A percentile compares a stretch with the other conserved stretches of the same genome.
These are phyloP conservation scores for Asterochloris erici DNA, from an alignment of 139 green algal species.

Conservation along the genomic window DNA sequence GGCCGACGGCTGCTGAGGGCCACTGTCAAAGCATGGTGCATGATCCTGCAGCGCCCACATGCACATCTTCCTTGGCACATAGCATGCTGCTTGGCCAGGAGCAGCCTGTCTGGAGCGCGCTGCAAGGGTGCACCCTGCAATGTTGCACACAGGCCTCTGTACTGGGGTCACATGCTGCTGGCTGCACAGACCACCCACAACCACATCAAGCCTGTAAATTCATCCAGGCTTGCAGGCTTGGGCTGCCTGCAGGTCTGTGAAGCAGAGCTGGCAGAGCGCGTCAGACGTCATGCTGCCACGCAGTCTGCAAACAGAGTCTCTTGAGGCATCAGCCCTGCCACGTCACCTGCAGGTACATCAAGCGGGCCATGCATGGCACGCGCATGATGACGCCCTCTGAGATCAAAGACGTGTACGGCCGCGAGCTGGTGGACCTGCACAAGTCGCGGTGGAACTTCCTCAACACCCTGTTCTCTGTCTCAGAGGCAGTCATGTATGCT, in stretches of 20 bases:
- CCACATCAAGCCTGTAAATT: not conserved
- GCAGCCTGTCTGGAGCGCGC: too few relatives aligned
- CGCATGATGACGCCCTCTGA: slow-evolving; percentile 78
- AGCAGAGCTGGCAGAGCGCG: not conserved
- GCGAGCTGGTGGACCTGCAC: slow-evolving; percentile 88
- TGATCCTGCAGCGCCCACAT: too few relatives aligned
- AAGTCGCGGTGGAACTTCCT: slow-evolving; percentile 88
- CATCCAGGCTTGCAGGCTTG: not conserved
- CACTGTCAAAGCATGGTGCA: too few relatives aligned
- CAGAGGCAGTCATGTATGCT: slow-evolving; percentile 89
- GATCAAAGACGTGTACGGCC: slow-evolving; percentile 74
- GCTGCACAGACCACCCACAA: too few relatives aligned
- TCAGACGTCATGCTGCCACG: not conserved
- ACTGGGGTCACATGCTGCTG: too few relatives aligned
- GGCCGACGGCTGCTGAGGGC: too few relatives aligned
- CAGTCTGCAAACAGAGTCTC: not conserved
- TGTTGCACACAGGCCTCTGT: too few relatives aligned
- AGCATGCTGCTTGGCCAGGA: too few relatives aligned
- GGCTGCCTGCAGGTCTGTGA: not conserved
- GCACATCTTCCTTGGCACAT: too few relatives aligned
- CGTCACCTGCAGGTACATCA: slow-evolving; percentile 65
- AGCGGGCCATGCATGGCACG: slow-evolving; percentile 92
- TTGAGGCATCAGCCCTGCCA: not conserved
- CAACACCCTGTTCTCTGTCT: slow-evolving; percentile 95
- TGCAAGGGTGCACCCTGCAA: too few relatives aligned